Percentiles rank a stretch among this genome's conserved stretches.
Conservation (phyloP, 2,329 filamentous ascomycete genomes). For the Clarireedia hainanense region DNA sequence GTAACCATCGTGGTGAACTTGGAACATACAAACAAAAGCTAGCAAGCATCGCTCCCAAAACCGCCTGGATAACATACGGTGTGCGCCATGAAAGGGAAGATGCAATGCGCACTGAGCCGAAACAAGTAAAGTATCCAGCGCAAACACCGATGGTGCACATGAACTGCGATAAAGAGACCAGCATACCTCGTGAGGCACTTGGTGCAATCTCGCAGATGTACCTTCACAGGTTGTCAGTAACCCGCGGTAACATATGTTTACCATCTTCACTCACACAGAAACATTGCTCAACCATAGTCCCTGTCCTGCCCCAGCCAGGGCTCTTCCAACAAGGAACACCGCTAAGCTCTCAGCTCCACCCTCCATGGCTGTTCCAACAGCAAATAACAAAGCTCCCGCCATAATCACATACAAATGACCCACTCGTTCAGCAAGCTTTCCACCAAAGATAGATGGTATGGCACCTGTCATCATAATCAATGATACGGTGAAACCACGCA, state of each 20-base stretch:
- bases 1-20: slow-evolving; percentile 50
- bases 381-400: neutral
- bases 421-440: slow-evolving; percentile 41
- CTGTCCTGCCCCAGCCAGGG: slow-evolving; percentile 46
- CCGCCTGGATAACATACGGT: slow-evolving; percentile 42
- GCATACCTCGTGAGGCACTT: slow-evolving; percentile 33
- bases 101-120: slow-evolving; percentile 39
- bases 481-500: slow-evolving; percentile 51
- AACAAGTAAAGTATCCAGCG: slow-evolving; percentile 50
- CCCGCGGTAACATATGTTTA: neutral
- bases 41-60: slow-evolving; percentile 33
- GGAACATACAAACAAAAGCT: slow-evolving; percentile 36
- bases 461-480: slow-evolving; percentile 48
- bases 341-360: slow-evolving; percentile 35
- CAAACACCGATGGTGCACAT: slow-evolving; percentile 41
- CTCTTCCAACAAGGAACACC: slow-evolving; percentile 46
- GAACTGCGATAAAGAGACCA: slow-evolving; percentile 45
- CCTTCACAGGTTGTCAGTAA: neutral
- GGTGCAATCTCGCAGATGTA: neutral
- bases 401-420: slow-evolving; percentile 19
- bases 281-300: slow-evolving; percentile 46
- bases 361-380: neutral
- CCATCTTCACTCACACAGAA: slow-evolving; percentile 33
- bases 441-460: slow-evolving; percentile 47
- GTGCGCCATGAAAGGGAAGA: slow-evolving; percentile 45